Conservation (phyloP, 352 stramenopile genomes). For the Globisporangium irregulare region DNA sequence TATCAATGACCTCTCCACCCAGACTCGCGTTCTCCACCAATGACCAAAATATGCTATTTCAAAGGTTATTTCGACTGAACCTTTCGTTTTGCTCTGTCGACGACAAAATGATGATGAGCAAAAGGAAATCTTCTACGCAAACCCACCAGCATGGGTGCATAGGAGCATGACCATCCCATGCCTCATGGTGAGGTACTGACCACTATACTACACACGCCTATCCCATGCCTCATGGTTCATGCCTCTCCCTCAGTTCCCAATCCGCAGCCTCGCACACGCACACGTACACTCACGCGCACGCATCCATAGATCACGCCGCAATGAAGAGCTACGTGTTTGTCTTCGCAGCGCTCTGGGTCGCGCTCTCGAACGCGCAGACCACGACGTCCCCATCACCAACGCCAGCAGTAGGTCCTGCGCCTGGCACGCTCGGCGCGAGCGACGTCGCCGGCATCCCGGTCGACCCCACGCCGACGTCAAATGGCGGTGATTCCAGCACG, state of each 20-base stretch:
- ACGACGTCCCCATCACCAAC: conserved; percentile 6
- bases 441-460: conserved; percentile 20
- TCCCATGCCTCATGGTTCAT: background rate
- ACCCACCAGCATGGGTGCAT: background rate
- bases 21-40: background rate
- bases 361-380: conserved; percentile 11
- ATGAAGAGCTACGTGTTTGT: conserved; percentile 17
- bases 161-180: background rate
- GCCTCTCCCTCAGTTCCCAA: background rate
- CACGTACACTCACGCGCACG: background rate
- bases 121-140: conserved; percentile 4
- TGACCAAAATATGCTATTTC: background rate
- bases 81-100: background rate
- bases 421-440: conserved; percentile 18
- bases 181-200: too few species aligned
- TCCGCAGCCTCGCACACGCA: background rate
- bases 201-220: too few species aligned
- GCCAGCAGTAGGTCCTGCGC: conserved; percentile 5
- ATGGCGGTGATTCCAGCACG: conserved; percentile 8
- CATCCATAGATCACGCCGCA: background rate
- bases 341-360: background rate
- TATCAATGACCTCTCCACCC: background rate
- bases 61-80: background rate
- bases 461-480: conserved; percentile 16
- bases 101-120: background rate